Evolutionary conservation across 352 stramenopile genomes (phyloP).

Genomic region (Phytophthora pini): DNA sequence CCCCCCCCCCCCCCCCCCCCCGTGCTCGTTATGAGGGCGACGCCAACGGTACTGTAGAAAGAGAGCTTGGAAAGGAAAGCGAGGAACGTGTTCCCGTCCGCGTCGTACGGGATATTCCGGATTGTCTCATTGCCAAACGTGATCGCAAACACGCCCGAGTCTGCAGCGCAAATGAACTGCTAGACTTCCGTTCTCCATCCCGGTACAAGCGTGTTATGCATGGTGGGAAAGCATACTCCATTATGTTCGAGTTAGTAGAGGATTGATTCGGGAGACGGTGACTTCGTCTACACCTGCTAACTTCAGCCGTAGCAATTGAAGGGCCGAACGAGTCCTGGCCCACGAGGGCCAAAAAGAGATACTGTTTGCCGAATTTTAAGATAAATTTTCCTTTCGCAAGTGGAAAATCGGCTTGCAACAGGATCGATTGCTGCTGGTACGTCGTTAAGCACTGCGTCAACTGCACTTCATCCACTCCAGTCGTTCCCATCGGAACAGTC

Average conservation of each 20-base stretch:
- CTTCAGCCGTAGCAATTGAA: constrained; percentile 50
- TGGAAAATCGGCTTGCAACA: constrained; percentile 48
- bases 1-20: too few species aligned
- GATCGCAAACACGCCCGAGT: constrained; percentile 61
- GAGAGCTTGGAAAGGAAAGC: constrained; percentile 45
- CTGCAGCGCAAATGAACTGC: constrained; percentile 80
- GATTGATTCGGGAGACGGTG: constrained; percentile 43
- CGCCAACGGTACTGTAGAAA: constrained; percentile 52
- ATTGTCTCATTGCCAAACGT: constrained; percentile 66
- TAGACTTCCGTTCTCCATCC: constrained; percentile 76
- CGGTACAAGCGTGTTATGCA: constrained; percentile 58
- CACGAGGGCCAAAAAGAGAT: constrained; percentile 57
- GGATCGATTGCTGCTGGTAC: constrained; percentile 67
- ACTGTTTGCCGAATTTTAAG: constrained; percentile 66
- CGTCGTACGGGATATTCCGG: constrained; percentile 61
- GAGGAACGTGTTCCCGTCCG: constrained; percentile 63
- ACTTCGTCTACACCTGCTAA: constrained; percentile 47
- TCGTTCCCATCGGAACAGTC: constrained; percentile 64
- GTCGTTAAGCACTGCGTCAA: constrained; percentile 61
- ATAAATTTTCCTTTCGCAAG: constrained; percentile 66
- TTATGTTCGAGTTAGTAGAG: constrained; percentile 37
- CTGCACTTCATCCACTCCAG: constrained; percentile 60
- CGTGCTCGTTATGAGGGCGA: constrained; percentile 45
- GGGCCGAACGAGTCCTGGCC: constrained; percentile 52
- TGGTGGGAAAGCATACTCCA: constrained; percentile 61